A percentile compares a stretch with the other conserved stretches of the same genome.
These are phyloP conservation scores for Talaromyces sp. DNA, from an alignment of 2,329 filamentous ascomycete genomes.

Conservation along the genomic window DNA sequence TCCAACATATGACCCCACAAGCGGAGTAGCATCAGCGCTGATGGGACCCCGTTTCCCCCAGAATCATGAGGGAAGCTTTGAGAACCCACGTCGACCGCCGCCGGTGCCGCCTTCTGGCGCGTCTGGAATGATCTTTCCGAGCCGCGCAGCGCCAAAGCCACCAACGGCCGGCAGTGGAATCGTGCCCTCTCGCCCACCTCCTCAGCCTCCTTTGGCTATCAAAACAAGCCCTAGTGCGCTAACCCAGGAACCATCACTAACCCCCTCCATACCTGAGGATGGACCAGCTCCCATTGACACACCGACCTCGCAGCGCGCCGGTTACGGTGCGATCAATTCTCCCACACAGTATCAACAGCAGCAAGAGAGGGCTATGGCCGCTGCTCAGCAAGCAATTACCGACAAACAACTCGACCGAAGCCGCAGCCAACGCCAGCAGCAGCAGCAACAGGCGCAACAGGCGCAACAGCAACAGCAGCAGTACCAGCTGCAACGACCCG, in stretches of 20 bases:
- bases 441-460: conserved; percentile 39
- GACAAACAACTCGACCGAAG: conserved; percentile 64
- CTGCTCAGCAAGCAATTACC: conserved; percentile 70
- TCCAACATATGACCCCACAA: conserved; percentile 44
- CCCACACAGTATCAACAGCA: conserved; percentile 56
- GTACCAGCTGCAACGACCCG: conserved; percentile 12
- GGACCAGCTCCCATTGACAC: conserved; percentile 39
- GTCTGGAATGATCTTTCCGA: conserved; percentile 59
- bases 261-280: conserved; percentile 49
- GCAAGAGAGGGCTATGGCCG: conserved; percentile 76
- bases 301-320: background rate
- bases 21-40: conserved; percentile 42
- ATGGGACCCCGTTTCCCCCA: conserved; percentile 81
- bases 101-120: conserved; percentile 63
- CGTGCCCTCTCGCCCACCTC: conserved; percentile 36
- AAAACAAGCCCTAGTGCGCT: conserved; percentile 21
- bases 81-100: conserved; percentile 89
- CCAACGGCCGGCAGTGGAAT: conserved; percentile 47
- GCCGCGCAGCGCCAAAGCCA: conserved; percentile 80
- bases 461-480: conserved; percentile 34
- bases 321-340: conserved; percentile 28
- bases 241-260: conserved; percentile 52
- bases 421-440: conserved; percentile 63
- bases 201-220: conserved; percentile 30
- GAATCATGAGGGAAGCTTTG: conserved; percentile 89